These are phyloP conservation scores for Rutstroemia sp. DNA, from an alignment of 2,329 filamentous ascomycete species.

Conservation along the genomic window DNA sequence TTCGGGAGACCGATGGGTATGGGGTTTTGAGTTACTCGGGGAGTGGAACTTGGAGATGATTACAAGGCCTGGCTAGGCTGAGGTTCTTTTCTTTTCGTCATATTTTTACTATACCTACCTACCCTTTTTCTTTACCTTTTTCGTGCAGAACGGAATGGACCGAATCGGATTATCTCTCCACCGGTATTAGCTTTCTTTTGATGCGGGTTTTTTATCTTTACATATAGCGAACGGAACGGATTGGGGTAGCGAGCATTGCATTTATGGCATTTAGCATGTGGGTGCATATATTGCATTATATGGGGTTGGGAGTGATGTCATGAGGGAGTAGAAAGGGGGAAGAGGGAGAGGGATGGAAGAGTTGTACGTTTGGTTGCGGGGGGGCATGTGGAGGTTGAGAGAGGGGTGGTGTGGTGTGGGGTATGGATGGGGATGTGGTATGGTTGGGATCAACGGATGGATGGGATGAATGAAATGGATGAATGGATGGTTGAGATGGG, in stretches of 20 bases:
- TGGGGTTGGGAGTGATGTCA: no score
- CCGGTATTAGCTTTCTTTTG: no score
- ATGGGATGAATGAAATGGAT: background rate
- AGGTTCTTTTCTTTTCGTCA: background rate
- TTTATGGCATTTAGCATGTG: no score
- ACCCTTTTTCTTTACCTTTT: background rate
- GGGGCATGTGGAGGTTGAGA: background rate
- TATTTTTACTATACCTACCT: background rate
- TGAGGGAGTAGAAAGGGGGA: no score
- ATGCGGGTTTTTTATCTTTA: background rate
- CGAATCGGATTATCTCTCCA: background rate
- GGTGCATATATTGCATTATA: no score
- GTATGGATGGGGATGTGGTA: no score
- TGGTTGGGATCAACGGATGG: background rate
- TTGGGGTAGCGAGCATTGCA: no score
- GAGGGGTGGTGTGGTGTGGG: background rate
- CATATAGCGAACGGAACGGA: no score
- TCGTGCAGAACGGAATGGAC: background rate
- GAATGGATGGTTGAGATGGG: no score
- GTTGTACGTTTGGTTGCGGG: background rate
- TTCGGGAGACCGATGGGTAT: slow-evolving; percentile 24
- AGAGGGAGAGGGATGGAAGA: background rate
- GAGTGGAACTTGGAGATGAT: background rate
- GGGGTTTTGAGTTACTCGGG: slow-evolving; percentile 4
- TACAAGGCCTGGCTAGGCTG: background rate